Conservation (phyloP, 1,284 basidiomycete genomes). For the Austropuccinia psidii region DNA sequence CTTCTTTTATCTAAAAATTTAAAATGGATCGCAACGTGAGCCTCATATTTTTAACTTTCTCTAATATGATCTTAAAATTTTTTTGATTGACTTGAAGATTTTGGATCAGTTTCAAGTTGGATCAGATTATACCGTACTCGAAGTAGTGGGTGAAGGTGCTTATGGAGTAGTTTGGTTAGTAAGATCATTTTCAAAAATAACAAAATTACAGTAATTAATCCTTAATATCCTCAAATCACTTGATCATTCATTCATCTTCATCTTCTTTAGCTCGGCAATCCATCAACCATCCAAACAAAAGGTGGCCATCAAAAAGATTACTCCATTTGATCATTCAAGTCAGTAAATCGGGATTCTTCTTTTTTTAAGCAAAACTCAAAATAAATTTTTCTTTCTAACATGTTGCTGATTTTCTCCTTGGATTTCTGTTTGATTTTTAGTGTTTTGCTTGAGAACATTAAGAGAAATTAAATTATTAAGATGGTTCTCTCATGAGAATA, state of each 20-base stretch:
- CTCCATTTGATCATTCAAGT: constrained; percentile 37
- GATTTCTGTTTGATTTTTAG: neutral
- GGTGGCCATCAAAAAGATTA: constrained; percentile 38
- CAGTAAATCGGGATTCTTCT: neutral
- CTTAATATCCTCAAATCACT: neutral
- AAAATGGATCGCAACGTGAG: too few relatives aligned
- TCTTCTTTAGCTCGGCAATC: constrained; percentile 19
- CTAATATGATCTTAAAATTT: too few relatives aligned
- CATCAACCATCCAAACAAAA: constrained; percentile 32
- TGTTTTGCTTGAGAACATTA: constrained; percentile 36
- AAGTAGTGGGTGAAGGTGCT: constrained; percentile 82
- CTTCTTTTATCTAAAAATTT: too few relatives aligned
- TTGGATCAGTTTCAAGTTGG: constrained; percentile 32
- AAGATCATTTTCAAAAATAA: neutral
- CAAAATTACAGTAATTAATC: neutral
- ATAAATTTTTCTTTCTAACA: neutral
- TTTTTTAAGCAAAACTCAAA: neutral
- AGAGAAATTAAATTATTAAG: constrained; percentile 57
- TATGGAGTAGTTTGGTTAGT: constrained; percentile 52
- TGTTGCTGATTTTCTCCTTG: neutral
- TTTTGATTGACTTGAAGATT: too few relatives aligned
- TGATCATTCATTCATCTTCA: neutral
- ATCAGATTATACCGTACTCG: constrained; percentile 49
- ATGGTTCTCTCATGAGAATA: constrained; percentile 88
- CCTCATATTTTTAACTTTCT: too few relatives aligned